Conservation (phyloP, 2,329 filamentous ascomycete genomes). For the Boeremia exigua region DNA sequence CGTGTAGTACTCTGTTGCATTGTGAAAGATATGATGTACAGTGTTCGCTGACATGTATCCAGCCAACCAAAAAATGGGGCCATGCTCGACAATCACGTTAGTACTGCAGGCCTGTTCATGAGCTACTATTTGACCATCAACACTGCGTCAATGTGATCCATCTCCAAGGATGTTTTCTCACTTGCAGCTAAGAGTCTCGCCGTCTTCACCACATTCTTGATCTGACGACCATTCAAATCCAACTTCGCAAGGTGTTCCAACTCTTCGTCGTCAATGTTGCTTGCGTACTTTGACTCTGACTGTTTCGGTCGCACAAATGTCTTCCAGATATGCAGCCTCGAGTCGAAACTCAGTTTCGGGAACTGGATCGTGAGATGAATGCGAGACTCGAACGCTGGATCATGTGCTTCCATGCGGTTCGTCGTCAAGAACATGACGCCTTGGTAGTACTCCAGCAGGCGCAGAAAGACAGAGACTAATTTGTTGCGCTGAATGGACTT, state of each 20-base stretch:
- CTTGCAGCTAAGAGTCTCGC: slow-evolving; percentile 29
- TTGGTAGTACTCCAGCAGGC: slow-evolving; percentile 39
- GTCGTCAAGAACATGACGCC: slow-evolving; percentile 45
- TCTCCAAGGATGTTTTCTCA: slow-evolving; percentile 26
- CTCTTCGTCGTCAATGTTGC: slow-evolving; percentile 32
- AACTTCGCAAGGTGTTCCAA: slow-evolving; percentile 48
- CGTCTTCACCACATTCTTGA: slow-evolving; percentile 53
- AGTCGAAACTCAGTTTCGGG: slow-evolving; percentile 25
- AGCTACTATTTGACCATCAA: neutral
- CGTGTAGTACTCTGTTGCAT: no score
- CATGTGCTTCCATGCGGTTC: slow-evolving; percentile 39
- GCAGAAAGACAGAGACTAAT: slow-evolving; percentile 46
- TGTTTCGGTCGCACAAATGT: slow-evolving; percentile 31
- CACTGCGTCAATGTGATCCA: neutral
- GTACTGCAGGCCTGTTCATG: no score
- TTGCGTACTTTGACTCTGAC: neutral
- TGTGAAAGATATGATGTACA: no score
- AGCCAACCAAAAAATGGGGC: no score
- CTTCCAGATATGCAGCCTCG: slow-evolving; percentile 31
- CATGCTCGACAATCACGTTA: no score
- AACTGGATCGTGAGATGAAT: slow-evolving; percentile 40
- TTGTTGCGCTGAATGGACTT: slow-evolving; percentile 43
- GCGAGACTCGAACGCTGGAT: slow-evolving; percentile 36
- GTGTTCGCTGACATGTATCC: no score
- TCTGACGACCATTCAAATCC: slow-evolving; percentile 58